Conservation (phyloP, 2,329 filamentous ascomycete species). For the Chaetomium strumarium region DNA sequence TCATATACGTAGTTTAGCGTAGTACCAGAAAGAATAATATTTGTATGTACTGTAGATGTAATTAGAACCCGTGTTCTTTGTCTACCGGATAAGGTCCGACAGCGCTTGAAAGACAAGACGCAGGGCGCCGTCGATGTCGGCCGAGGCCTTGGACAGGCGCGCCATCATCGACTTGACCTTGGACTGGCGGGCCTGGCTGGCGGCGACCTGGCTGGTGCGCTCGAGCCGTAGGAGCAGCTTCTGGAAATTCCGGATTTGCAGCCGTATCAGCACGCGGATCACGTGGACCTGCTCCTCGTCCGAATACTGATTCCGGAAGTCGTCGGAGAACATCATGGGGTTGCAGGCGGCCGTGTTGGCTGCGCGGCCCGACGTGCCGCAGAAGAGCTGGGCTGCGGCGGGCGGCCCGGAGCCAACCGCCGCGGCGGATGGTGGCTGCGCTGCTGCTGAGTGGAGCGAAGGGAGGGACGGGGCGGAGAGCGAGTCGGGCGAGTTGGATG, state of each 20-base stretch:
- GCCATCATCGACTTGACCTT: constrained; percentile 18
- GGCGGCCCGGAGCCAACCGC: constrained; percentile 4
- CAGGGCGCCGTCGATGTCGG: constrained; percentile 15
- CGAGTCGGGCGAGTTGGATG: not conserved
- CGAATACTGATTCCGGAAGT: constrained; percentile 25
- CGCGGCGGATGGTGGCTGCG: not conserved
- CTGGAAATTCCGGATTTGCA: constrained; percentile 27
- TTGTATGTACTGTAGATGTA: no score
- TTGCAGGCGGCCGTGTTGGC: constrained; percentile 21
- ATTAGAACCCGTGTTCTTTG: no score
- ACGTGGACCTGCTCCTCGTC: constrained; percentile 29
- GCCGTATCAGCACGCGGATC: constrained; percentile 24
- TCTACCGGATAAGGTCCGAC: no score
- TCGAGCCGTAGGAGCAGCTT: constrained; percentile 21
- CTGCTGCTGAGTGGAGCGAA: not conserved
- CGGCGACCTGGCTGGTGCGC: constrained; percentile 5
- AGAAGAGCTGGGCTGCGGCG: constrained; percentile 17
- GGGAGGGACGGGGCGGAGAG: not conserved
- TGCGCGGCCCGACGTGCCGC: constrained; percentile 6
- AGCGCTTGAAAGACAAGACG: constrained; percentile 4
- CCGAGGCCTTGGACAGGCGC: constrained; percentile 13
- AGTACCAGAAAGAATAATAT: no score
- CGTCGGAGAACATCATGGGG: constrained; percentile 25
- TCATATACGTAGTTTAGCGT: no score
- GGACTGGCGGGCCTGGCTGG: constrained; percentile 14